Evolutionary conservation across 306 rosid genomes (phyloP), one percentile per base, ranked within the genome.

Genomic region (Vachellia collinsii): DNA sequence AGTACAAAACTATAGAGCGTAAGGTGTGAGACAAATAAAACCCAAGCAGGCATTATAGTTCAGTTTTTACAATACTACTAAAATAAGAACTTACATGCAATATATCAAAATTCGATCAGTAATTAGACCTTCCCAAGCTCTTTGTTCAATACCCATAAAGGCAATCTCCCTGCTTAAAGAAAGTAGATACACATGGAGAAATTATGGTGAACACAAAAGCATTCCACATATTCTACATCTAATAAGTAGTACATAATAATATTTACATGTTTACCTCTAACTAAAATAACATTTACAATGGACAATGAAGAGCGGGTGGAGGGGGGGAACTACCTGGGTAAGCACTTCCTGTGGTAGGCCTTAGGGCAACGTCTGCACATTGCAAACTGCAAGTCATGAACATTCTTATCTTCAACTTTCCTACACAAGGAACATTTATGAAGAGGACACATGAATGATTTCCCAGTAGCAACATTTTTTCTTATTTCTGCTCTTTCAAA

Each of bases 331-430:
- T 83, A 87, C 97, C 79, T 81, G 64, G 97, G 94, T 59, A 92
- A 84, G 86, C 97, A 92, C 77, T 85, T 92, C 85, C 90, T 81
- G 81, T 92, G 94, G 84, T 87, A 89, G 61, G 92, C 88, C 77
- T 83, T 92, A 46, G 92, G 97, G 84, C 94, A 92, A 51, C 91
- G 89, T 69, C 92, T 80, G 65, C 97, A 92, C 61, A 90, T 70
- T 5, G 94, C 92, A 66, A 90, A 87, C 78, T 90, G 92, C 80
- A 84, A 77, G 25, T 87, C 90, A 74, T 50, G 79, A 70, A 84
- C 85, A 68, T 84, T 78, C 74, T 34, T 87, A 79, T 85, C 50
- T 84, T 90, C 97, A 76, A 86, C 90, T 77, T 77, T 51, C 77
- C 83, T 72, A 79, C 97, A 92, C 74, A 70, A 38, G 43, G 46